Evolutionary conservation across 305 asterid genomes (phyloP), one percentile per base, ranked within the genome.

Genomic region (Fraxinus albicans): DNA sequence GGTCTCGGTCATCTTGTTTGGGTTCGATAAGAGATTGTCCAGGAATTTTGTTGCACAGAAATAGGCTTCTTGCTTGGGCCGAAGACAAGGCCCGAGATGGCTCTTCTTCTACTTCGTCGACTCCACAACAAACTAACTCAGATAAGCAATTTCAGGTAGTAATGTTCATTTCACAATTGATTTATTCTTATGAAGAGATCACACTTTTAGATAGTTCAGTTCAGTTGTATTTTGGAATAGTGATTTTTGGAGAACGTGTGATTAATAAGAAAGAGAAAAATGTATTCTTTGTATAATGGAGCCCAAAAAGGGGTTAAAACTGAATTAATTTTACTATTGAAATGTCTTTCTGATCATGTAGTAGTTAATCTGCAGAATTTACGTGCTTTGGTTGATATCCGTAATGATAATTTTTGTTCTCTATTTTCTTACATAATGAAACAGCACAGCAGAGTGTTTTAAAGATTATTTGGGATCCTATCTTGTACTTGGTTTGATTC

Each of bases 1-100:
- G 80, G 6, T 75, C 74, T 38, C 90, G 60, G 4, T 47, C 89
- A 38, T 82, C 90, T 50, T 77, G 82, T 77, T 85, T 17, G 67
- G 67, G 25, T 55, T 55, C 27, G 23, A 81, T 79, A 9, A 84
- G 80, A 74, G 84, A 82, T 69, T 77, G 83, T 36, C 82, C 85
- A 1, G 89, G 82, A 81, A 86, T 83, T 50, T 81, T 78, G 25
- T 80, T 85, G 85, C 88, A 84, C 73, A 88, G 92, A 77, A 85
- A 90, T 83, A 93, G 92, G 83, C 86, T 91, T 82, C 88, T 92
- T 80, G 90, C 88, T 29, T 91, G 96, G 86, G 98, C 97, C n/a
- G 97, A 93, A 81, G 95, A 93, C 6, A 88, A 90, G 73, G 94
- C 95, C 79, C 89, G 91, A 4, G 87, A 35, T 67, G 87, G 58